These are phyloP conservation scores for Ramaria rubella DNA, from an alignment of 768 basidiomycete species.

Conservation along the genomic window DNA sequence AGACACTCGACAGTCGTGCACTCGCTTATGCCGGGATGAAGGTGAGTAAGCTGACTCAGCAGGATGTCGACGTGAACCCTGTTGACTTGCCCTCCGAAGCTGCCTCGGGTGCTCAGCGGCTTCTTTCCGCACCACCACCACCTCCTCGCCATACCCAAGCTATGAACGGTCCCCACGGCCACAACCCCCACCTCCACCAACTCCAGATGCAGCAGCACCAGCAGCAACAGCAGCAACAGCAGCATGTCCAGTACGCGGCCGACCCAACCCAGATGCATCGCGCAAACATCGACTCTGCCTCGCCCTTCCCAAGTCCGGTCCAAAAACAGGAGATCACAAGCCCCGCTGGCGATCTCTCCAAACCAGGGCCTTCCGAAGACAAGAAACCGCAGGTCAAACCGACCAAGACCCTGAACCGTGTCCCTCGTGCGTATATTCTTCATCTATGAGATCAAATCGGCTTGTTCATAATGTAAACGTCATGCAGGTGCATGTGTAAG, in stretches of 20 bases:
- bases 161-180: constrained; percentile 6
- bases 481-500: constrained; percentile 72
- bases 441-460: constrained; percentile 12
- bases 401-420: constrained; percentile 75
- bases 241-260: neutral
- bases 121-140: constrained; percentile 10
- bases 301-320: constrained; percentile 22
- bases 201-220: constrained; percentile 5
- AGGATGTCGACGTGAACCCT: neutral
- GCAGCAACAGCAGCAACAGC: constrained; percentile 4
- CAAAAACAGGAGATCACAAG: constrained; percentile 48
- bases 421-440: constrained; percentile 60
- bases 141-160: neutral
- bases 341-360: constrained; percentile 31
- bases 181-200: neutral
- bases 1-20: too few relatives aligned
- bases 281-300: constrained; percentile 4
- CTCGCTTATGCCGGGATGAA: too few relatives aligned
- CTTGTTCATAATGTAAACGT: constrained; percentile 12
- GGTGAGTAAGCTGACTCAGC: neutral
- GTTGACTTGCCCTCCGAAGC: neutral
- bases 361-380: constrained; percentile 35
- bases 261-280: constrained; percentile 7
- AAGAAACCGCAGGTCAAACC: constrained; percentile 57
- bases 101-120: neutral